phyloP scores from a whole-genome alignment of 768 basidiomycete genomes.

The Pulveroboletus sp. region DNA sequence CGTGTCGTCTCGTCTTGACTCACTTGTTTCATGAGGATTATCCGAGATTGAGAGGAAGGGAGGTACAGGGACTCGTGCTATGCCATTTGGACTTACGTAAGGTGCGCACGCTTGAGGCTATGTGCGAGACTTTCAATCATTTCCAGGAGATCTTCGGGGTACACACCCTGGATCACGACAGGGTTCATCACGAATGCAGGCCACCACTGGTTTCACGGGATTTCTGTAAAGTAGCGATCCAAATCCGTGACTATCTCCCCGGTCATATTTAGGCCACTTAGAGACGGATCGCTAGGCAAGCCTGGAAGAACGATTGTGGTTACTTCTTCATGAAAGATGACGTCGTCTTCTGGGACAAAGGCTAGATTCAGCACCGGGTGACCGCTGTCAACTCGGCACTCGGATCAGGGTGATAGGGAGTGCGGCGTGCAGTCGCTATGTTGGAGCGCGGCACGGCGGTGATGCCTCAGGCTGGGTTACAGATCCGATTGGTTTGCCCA shows the following conservation, averaged over 20 bases:
- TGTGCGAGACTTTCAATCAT: not conserved
- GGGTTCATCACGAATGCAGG: constrained; percentile 10
- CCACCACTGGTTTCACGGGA: constrained; percentile 36
- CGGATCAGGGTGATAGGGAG: constrained; percentile 49
- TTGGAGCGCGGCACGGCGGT: constrained; percentile 42
- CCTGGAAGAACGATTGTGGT: constrained; percentile 46
- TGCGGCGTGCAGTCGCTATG: constrained; percentile 44
- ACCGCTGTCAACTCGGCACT: constrained; percentile 34
- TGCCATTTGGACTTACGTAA: constrained; percentile 13
- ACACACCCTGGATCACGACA: not conserved
- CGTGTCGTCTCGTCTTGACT: too few relatives aligned
- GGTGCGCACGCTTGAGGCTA: not conserved
- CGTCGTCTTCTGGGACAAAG: constrained; percentile 44
- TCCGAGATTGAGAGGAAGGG: too few relatives aligned
- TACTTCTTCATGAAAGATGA: constrained; percentile 58
- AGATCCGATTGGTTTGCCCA: constrained; percentile 59
- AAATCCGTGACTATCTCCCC: constrained; percentile 37
- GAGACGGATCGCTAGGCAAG: constrained; percentile 45
- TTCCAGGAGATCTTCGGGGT: constrained; percentile 5
- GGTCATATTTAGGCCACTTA: constrained; percentile 54
- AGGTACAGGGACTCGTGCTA: not conserved
- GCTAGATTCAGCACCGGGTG: constrained; percentile 48
- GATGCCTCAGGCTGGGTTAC: constrained; percentile 30
- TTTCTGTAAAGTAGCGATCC: constrained; percentile 34
- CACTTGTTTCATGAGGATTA: too few relatives aligned